Evolutionary conservation across 2,329 filamentous ascomycete genomes (phyloP), one percentile per base, ranked within the genome.

Genomic region (Albophoma yamanashiensis): DNA sequence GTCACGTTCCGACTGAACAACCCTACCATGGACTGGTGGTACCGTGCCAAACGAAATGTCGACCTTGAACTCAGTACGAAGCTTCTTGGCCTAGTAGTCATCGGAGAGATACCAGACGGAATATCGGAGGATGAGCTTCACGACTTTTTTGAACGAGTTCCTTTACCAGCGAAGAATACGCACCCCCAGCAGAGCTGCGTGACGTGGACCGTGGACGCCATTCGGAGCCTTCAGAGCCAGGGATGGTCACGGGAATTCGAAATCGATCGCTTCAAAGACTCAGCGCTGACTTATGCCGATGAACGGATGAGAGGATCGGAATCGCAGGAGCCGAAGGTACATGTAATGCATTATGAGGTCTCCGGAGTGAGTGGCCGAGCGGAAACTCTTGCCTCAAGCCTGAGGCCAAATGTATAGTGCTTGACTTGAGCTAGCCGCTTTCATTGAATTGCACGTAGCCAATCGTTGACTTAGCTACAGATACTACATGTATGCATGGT

Each of bases 101-200:
- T 73, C 14, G 69, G 71, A 15, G 8, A 64, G 31, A 47, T 70
- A 2, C 64, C 68, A 5, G 59, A 62, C 7, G 57, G 39, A 1
- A 27, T 66, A 0, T 64, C 67, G 1, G 59, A 22, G 3, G 56
- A 59, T 17, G 64, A 70, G 25, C 56, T 73, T 8, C 20, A n/a
- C 2, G 59, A 42, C 0, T 57, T 73, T 9, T 69, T 73, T 25
- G 56, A 43, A 1, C 36, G 14, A 12, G 58, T 73, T 39, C 67
- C 65, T 20, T 56, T 71, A 3, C 71, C 71, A 0, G 60, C 65
- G 0, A 73, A 70, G 61, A 68, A 73, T 27, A 70, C 60, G 20
- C 55, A 73, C 56, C 71, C 70, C 0, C 71, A 73, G 50, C 68
- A 73, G 61, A 72, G 69, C 60, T 72, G 70, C n/a, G 70, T 73